Conservation (phyloP, 2,329 filamentous ascomycete genomes). For the Colletotrichum australisinense region DNA sequence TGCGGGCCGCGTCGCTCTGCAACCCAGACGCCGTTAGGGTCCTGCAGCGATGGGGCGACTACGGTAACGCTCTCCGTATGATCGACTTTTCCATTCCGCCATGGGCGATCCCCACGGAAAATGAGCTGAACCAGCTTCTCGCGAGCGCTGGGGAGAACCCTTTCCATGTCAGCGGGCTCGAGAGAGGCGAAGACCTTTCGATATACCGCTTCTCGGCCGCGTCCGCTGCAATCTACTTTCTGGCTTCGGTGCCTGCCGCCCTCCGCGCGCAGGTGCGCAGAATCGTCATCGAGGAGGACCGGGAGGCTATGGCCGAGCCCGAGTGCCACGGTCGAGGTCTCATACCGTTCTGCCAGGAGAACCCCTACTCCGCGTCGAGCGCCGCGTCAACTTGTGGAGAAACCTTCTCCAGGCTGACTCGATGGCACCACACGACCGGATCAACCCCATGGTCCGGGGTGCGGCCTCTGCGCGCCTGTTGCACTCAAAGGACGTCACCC, state of each 20-base stretch:
- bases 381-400: conserved; percentile 3
- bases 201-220: background rate
- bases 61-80: background rate
- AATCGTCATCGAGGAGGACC: background rate
- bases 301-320: background rate
- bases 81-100: background rate
- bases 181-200: background rate
- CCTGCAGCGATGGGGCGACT: background rate
- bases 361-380: conserved; percentile 6
- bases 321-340: conserved; percentile 1
- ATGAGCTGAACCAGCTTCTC: background rate
- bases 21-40: background rate
- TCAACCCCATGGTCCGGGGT: no score
- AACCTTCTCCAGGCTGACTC: background rate
- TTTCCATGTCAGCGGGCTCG: no score
- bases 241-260: background rate
- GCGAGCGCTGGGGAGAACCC: no score
- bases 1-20: background rate
- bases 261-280: background rate
- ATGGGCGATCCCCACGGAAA: background rate
- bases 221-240: background rate
- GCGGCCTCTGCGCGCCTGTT: no score
- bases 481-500: no score
- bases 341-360: conserved; percentile 17
- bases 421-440: no score